A percentile compares a stretch with the other conserved stretches of the same genome.
phyloP scores from a whole-genome alignment of 371 early-diverging fungal species.

The Blyttiomyces sp. region DNA sequence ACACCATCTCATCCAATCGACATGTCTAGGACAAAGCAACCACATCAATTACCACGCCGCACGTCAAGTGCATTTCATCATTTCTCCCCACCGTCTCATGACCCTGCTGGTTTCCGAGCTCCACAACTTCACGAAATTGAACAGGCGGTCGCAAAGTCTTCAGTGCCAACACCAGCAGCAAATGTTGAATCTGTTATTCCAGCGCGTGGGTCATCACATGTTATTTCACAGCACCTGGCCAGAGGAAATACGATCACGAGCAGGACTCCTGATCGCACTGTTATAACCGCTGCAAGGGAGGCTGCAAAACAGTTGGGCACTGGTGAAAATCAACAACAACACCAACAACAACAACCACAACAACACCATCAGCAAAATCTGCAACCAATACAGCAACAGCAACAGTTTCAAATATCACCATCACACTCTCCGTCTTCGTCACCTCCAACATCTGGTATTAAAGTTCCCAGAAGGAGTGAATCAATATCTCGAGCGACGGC shows the following conservation, averaged over 20 bases:
- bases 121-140: not conserved
- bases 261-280: not conserved
- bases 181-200: too few species aligned
- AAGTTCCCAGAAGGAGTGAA: too few species aligned
- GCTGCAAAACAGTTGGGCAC: constrained; percentile 2
- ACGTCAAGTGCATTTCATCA: too few species aligned
- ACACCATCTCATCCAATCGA: too few species aligned
- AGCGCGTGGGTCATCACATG: constrained; percentile 7
- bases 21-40: not conserved
- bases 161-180: not conserved
- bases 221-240: constrained; percentile 3
- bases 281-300: not conserved
- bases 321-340: not conserved
- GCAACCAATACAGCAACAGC: not conserved
- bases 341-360: not conserved
- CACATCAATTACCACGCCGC: not conserved
- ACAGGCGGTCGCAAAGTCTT: not conserved
- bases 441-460: not conserved
- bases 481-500: too few species aligned
- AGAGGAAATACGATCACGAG: not conserved
- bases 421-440: not conserved
- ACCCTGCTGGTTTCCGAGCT: too few species aligned
- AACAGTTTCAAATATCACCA: not conserved
- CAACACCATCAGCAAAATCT: not conserved
- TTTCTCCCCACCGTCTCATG: too few species aligned